phyloP scores from a whole-genome alignment of 2,329 filamentous ascomycete genomes.

The Bipolaris zeicola region DNA sequence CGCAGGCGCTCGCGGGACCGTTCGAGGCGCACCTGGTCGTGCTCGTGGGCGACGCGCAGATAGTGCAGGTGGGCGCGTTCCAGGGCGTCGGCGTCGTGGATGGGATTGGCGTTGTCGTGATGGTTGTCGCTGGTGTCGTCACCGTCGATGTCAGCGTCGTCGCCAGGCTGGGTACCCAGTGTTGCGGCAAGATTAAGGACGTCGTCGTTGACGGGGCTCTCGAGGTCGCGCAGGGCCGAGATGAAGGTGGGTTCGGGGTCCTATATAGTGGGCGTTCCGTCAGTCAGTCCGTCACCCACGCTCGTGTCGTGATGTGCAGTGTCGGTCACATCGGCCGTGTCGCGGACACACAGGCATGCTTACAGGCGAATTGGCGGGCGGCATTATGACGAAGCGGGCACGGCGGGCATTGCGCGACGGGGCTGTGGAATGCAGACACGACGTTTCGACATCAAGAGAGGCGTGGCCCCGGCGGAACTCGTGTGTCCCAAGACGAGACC shows the following conservation, averaged over 20 bases:
- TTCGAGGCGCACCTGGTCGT: slow-evolving; percentile 28
- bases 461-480: slow-evolving; percentile 6
- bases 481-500: background rate
- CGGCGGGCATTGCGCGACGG: slow-evolving; percentile 21
- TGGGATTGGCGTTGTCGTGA: background rate
- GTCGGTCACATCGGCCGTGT: background rate
- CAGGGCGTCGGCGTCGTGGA: slow-evolving; percentile 40
- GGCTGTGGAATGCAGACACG: slow-evolving; percentile 2
- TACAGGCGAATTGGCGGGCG: slow-evolving; percentile 45
- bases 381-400: slow-evolving; percentile 33
- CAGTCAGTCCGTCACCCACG: slow-evolving; percentile 32
- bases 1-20: slow-evolving; percentile 33
- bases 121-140: slow-evolving; percentile 12
- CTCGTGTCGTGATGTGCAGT: slow-evolving; percentile 2
- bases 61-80: slow-evolving; percentile 24
- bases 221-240: slow-evolving; percentile 54
- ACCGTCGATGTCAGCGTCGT: slow-evolving; percentile 44
- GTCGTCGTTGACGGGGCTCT: slow-evolving; percentile 52
- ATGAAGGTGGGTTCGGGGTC: slow-evolving; percentile 50
- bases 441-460: slow-evolving; percentile 14
- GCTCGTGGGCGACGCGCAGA: slow-evolving; percentile 52
- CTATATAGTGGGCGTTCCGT: slow-evolving; percentile 30
- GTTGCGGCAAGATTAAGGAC: slow-evolving; percentile 57
- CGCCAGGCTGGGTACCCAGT: slow-evolving; percentile 48
- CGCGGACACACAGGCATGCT: slow-evolving; percentile 11